Evolutionary conservation across 2,329 filamentous ascomycete species (phyloP).

Genomic region (Penicillium capsulatum): DNA sequence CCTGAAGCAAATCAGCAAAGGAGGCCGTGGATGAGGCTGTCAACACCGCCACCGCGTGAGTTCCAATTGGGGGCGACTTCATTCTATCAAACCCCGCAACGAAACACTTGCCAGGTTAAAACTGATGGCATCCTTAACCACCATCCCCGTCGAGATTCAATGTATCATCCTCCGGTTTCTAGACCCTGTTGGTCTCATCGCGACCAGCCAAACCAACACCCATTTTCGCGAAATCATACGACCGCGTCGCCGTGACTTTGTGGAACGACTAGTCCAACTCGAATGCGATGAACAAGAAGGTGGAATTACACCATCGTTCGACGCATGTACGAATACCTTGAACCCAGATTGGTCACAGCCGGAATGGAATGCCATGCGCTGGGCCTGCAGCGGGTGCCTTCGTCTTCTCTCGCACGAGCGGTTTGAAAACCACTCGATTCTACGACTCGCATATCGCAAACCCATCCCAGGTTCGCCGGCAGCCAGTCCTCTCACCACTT

Average conservation of each 20-base stretch:
- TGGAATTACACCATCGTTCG: constrained; percentile 2
- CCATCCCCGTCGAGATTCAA: constrained; percentile 7
- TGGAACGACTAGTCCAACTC: constrained; percentile 9
- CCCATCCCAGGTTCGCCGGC: constrained; percentile 7
- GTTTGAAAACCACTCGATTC: constrained; percentile 8
- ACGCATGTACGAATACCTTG: not conserved
- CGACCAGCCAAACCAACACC: constrained; percentile 7
- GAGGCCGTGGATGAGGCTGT: not conserved
- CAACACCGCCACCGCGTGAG: too few species aligned
- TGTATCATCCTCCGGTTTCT: constrained; percentile 6
- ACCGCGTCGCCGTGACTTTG: constrained; percentile 3
- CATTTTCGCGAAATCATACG: constrained; percentile 5
- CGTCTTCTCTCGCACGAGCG: constrained; percentile 4
- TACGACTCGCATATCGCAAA: constrained; percentile 10
- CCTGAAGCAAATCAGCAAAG: too few species aligned
- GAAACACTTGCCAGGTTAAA: too few species aligned
- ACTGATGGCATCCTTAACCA: not conserved
- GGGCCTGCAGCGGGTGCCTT: constrained; percentile 10
- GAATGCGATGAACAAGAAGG: constrained; percentile 7
- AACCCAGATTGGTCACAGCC: constrained; percentile 1
- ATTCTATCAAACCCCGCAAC: too few species aligned
- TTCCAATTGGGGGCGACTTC: too few species aligned
- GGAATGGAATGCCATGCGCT: constrained; percentile 8
- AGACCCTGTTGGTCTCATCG: constrained; percentile 8
- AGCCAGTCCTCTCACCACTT: constrained; percentile 1